A percentile compares a stretch with the other conserved stretches of the same genome.
phyloP scores from a whole-genome alignment of 2,329 filamentous ascomycete genomes.

The Ophiosphaerella narmari region DNA sequence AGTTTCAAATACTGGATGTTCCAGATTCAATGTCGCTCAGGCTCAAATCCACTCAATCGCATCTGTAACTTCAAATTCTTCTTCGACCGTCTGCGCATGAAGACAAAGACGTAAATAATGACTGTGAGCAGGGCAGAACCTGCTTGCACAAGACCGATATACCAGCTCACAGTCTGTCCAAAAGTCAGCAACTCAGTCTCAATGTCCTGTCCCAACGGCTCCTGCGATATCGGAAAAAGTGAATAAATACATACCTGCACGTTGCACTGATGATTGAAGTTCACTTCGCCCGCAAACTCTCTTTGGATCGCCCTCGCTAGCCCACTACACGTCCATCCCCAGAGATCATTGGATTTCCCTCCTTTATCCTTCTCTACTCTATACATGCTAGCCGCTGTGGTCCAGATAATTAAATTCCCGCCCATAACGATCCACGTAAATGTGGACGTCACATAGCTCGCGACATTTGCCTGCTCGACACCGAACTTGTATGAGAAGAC shows the following conservation, averaged over 20 bases:
- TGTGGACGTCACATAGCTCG: conserved; percentile 26
- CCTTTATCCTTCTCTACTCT: conserved; percentile 41
- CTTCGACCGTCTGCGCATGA: conserved; percentile 35
- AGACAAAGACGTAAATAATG: conserved; percentile 35
- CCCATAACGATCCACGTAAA: conserved; percentile 38
- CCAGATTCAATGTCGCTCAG: background rate
- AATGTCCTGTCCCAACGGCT: too few relatives aligned
- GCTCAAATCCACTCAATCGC: conserved; percentile 5
- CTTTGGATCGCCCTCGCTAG: conserved; percentile 43
- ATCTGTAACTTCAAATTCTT: conserved; percentile 21
- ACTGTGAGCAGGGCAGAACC: conserved; percentile 35
- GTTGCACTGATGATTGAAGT: conserved; percentile 44
- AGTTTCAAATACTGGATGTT: background rate
- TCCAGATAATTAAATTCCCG: conserved; percentile 46
- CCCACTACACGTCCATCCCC: conserved; percentile 49
- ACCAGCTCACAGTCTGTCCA: conserved; percentile 39
- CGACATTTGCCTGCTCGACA: conserved; percentile 41
- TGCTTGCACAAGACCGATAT: conserved; percentile 42
- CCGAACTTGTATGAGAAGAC: conserved; percentile 41
- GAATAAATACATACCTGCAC: conserved; percentile 35
- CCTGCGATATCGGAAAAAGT: too few relatives aligned
- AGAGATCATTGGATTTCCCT: conserved; percentile 46
- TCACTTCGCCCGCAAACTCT: conserved; percentile 41
- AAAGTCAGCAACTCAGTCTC: conserved; percentile 6
- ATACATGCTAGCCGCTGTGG: conserved; percentile 41